Percentiles rank a stretch among this genome's conserved stretches.
Evolutionary conservation across 257 asterid genomes (phyloP).

Genomic region (Gardenia jasminoides): DNA sequence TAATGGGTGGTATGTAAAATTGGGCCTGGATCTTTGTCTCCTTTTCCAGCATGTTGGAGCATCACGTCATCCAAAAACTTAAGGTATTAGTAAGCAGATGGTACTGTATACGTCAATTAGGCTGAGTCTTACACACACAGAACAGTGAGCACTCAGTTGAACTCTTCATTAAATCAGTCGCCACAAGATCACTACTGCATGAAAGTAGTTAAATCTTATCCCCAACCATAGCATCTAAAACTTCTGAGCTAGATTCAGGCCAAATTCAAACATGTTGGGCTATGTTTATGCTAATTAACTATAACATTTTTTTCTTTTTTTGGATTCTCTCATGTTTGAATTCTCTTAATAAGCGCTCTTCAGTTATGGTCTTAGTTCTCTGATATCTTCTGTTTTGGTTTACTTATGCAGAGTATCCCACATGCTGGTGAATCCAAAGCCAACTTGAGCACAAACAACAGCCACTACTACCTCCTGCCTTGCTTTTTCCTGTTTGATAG

Average conservation of each 20-base stretch:
- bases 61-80: not conserved
- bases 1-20: not conserved
- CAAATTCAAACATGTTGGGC: too few species aligned
- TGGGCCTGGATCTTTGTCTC: not conserved
- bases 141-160: not conserved
- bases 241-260: not conserved
- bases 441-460: slow-evolving; percentile 29
- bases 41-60: not conserved
- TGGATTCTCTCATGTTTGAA: not conserved
- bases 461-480: slow-evolving; percentile 63
- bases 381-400: not conserved
- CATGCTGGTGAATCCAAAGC: slow-evolving; percentile 33
- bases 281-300: not conserved
- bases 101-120: not conserved
- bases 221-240: not conserved
- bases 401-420: slow-evolving; percentile 38
- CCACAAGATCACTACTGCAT: not conserved
- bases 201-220: not conserved
- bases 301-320: not conserved
- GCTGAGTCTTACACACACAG: not conserved
- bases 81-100: not conserved
- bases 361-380: not conserved
- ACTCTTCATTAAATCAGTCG: not conserved
- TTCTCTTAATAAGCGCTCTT: not conserved
- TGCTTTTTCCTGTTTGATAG: slow-evolving; percentile 53